phyloP scores from a whole-genome alignment of 2,329 filamentous ascomycete genomes.

The Stemphylium vesicarium region DNA sequence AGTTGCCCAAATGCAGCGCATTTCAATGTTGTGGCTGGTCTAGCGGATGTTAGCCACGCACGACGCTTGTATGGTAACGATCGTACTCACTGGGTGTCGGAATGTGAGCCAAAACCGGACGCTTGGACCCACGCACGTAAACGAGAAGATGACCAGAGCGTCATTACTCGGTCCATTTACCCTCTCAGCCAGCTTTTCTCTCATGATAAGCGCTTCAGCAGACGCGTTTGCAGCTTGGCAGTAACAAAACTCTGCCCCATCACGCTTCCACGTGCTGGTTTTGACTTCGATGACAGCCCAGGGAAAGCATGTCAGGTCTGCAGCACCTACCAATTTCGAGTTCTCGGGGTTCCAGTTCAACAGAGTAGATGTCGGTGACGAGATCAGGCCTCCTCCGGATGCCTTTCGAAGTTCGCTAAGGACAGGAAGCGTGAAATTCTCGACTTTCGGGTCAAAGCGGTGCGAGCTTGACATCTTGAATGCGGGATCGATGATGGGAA shows the following conservation, averaged over 20 bases:
- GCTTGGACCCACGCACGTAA: constrained; percentile 21
- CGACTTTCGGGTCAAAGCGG: too few relatives aligned
- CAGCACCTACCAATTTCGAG: not conserved
- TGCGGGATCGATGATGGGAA: too few relatives aligned
- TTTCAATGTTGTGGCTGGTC: not conserved
- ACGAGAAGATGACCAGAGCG: constrained; percentile 16
- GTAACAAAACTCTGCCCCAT: constrained; percentile 12
- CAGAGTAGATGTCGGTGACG: not conserved
- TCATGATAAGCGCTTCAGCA: constrained; percentile 13
- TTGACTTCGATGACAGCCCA: constrained; percentile 24
- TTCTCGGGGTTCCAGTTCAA: not conserved
- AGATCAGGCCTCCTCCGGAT: too few relatives aligned
- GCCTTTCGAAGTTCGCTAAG: too few relatives aligned
- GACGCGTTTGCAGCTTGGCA: constrained; percentile 27
- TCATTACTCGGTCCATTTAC: not conserved
- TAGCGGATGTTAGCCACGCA: not conserved
- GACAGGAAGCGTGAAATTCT: too few relatives aligned
- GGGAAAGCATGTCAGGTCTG: constrained; percentile 20
- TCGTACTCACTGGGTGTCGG: constrained; percentile 7
- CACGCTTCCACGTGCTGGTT: not conserved
- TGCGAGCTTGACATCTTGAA: too few relatives aligned
- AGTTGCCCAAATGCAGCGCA: constrained; percentile 24
- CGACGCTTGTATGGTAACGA: too few relatives aligned
- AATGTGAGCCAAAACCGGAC: constrained; percentile 23
- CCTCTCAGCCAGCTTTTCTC: constrained; percentile 8